Evolutionary conservation across 805 yeast species (phyloP).

Genomic region (Isabelozyma gotoi): DNA sequence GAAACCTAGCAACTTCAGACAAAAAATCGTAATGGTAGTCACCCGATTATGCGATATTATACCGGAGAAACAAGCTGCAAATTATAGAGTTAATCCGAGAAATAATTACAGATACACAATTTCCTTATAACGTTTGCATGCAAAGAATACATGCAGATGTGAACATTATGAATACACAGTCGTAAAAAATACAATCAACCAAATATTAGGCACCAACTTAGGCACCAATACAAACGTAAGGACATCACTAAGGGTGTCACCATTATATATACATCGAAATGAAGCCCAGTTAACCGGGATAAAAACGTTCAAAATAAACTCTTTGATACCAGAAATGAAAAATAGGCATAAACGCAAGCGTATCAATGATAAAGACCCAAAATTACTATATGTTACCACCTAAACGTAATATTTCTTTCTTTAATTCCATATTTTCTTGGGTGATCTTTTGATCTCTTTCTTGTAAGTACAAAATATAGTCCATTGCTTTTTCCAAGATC

Average conservation of each 20-base stretch:
- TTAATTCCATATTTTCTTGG: constrained; percentile 26
- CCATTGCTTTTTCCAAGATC: constrained; percentile 68
- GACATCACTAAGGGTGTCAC: too few species aligned
- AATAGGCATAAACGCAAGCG: background rate
- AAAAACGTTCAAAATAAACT: background rate
- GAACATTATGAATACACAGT: too few species aligned
- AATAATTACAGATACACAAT: background rate
- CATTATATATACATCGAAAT: background rate
- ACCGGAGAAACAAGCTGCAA: background rate
- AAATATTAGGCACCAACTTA: too few species aligned
- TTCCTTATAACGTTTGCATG: too few species aligned
- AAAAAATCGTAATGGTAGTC: too few species aligned
- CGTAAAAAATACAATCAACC: too few species aligned
- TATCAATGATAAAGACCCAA: too few species aligned
- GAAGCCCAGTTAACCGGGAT: too few species aligned
- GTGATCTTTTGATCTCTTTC: constrained; percentile 42
- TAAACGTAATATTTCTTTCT: constrained; percentile 15
- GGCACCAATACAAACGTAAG: background rate
- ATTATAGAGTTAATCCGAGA: background rate
- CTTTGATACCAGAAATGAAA: background rate
- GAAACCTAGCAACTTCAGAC: too few species aligned
- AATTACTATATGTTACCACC: constrained; percentile 7
- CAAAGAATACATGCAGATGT: too few species aligned
- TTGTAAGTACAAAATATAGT: constrained; percentile 55
- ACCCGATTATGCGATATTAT: background rate